phyloP scores from a whole-genome alignment of 1,284 basidiomycete species.

The Coriolopsis trogii region DNA sequence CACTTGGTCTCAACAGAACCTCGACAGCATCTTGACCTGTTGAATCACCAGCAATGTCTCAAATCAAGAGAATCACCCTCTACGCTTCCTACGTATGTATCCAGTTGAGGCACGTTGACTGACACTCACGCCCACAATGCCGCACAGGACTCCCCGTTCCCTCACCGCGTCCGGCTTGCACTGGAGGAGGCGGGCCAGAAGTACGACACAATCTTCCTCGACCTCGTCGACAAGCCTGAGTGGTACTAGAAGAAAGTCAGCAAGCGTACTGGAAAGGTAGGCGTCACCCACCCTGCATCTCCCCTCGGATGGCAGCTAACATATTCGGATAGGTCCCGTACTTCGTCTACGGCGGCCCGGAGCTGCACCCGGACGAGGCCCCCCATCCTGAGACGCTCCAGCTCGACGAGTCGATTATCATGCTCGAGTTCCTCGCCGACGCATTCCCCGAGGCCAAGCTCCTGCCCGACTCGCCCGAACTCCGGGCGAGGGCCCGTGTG shows the following conservation, averaged over 20 bases:
- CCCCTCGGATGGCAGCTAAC: background rate
- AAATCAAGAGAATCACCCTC: constrained; percentile 41
- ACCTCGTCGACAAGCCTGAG: constrained; percentile 59
- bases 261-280: constrained; percentile 38
- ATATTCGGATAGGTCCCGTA: constrained; percentile 43
- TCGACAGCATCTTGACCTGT: too few relatives aligned
- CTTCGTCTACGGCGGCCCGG: constrained; percentile 58
- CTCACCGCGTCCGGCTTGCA: constrained; percentile 40
- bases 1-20: too few relatives aligned
- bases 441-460: constrained; percentile 46
- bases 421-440: constrained; percentile 65
- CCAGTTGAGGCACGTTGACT: background rate
- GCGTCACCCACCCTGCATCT: too few relatives aligned
- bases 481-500: constrained; percentile 57
- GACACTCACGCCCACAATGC: background rate
- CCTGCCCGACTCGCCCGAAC: constrained; percentile 54
- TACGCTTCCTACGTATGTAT: constrained; percentile 47
- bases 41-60: too few relatives aligned
- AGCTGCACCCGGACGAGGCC: constrained; percentile 45
- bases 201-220: constrained; percentile 54
- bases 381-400: constrained; percentile 57
- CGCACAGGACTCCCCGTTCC: constrained; percentile 7
- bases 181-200: constrained; percentile 54
- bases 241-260: constrained; percentile 57
- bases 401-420: constrained; percentile 52